A percentile compares a stretch with the other conserved stretches of the same genome.
Evolutionary conservation across 192 early-diverging fungal species (phyloP).

Genomic region (Coemansia sp.): DNA sequence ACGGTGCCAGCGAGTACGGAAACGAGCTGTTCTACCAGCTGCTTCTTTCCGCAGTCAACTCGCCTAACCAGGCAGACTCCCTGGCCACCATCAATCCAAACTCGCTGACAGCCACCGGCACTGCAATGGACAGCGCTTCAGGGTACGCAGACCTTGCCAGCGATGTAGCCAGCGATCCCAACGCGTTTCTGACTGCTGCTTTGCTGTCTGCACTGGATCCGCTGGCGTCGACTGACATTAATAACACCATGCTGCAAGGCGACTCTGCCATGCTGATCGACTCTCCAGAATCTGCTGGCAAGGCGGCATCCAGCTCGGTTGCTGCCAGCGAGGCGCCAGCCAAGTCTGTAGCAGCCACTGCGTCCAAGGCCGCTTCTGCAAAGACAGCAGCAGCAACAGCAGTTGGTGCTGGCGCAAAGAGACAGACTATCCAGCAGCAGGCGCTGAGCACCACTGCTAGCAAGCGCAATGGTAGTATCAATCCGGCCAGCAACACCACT

Average conservation of each 20-base stretch:
- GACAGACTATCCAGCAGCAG: constrained; percentile 34
- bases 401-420: background rate
- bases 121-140: constrained; percentile 4
- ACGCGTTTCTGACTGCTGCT: constrained; percentile 22
- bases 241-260: constrained; percentile 9
- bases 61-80: background rate
- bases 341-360: constrained; percentile 1
- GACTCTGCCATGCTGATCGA: constrained; percentile 31
- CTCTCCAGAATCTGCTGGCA: constrained; percentile 5
- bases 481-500: background rate
- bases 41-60: constrained; percentile 23
- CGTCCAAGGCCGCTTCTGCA: background rate
- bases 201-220: constrained; percentile 27
- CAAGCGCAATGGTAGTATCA: constrained; percentile 1
- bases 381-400: background rate
- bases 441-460: constrained; percentile 17
- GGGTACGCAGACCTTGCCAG: background rate
- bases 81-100: constrained; percentile 38
- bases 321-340: background rate
- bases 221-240: background rate
- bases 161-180: constrained; percentile 1
- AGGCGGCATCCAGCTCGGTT: background rate
- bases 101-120: constrained; percentile 18
- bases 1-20: background rate
- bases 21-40: constrained; percentile 45